Evolutionary conservation across 2,329 filamentous ascomycete species (phyloP).

Genomic region (Penicillium italicum): DNA sequence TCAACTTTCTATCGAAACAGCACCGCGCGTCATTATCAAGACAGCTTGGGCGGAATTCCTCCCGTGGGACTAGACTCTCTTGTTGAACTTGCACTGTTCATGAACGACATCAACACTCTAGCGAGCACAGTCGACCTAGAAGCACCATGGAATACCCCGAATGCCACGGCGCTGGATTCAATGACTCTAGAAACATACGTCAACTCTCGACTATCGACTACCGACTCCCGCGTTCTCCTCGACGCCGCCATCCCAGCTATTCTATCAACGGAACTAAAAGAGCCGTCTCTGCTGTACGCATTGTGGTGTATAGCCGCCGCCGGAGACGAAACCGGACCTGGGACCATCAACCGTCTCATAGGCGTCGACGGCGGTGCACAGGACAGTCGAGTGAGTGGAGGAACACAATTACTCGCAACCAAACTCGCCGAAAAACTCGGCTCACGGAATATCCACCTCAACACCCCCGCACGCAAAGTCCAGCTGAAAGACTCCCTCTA

Average conservation of each 20-base stretch:
- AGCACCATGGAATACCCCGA: slow-evolving; percentile 2
- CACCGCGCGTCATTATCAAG: neutral
- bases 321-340: neutral
- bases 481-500: neutral
- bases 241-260: neutral
- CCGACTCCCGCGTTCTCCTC: slow-evolving; percentile 2
- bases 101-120: slow-evolving; percentile 3
- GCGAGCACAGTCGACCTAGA: neutral
- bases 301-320: slow-evolving; percentile 3
- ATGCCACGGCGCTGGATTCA: neutral
- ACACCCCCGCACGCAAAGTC: neutral
- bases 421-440: neutral
- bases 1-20: slow-evolving; percentile 1
- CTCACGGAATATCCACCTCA: neutral
- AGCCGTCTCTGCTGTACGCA: neutral
- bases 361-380: neutral
- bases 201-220: slow-evolving; percentile 1
- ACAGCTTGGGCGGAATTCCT: neutral
- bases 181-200: slow-evolving; percentile 5
- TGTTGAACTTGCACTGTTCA: neutral
- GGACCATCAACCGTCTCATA: slow-evolving; percentile 2
- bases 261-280: neutral
- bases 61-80: neutral
- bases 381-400: slow-evolving; percentile 1
- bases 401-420: neutral